These are phyloP conservation scores for Setaria viridis DNA, from an alignment of 202 grass and related monocot species.

Conservation along the genomic window DNA sequence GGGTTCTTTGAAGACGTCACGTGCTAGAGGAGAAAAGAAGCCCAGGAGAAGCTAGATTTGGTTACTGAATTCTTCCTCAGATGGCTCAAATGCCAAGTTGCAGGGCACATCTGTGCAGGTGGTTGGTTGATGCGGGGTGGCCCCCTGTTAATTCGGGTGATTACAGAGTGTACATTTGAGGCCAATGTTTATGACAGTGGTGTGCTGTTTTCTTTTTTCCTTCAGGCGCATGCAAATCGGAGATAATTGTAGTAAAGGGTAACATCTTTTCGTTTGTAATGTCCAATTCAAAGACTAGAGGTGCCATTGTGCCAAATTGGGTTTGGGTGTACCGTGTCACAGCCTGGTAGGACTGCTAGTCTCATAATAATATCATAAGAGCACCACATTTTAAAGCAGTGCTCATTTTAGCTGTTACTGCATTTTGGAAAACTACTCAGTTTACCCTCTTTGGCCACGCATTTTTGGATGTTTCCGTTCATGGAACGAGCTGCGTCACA, in stretches of 20 bases:
- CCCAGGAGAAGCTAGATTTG: slow-evolving; percentile 34
- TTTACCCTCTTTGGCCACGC: not conserved
- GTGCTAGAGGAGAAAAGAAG: slow-evolving; percentile 38
- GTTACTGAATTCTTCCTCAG: slow-evolving; percentile 51
- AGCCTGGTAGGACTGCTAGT: not conserved
- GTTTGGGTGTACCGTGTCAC: not conserved
- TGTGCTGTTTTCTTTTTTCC: not conserved
- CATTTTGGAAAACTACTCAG: not conserved
- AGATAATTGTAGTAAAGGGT: not conserved
- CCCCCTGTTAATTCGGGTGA: slow-evolving; percentile 18
- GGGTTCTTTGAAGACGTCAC: slow-evolving; percentile 61
- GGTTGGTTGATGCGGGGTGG: slow-evolving; percentile 15
- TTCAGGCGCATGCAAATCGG: not conserved
- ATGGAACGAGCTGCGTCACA: no score
- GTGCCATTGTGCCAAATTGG: not conserved
- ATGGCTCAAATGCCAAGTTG: slow-evolving; percentile 32
- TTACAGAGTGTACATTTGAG: slow-evolving; percentile 44
- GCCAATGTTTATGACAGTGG: slow-evolving; percentile 4
- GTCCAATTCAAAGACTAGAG: not conserved
- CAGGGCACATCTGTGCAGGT: not conserved
- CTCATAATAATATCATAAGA: not conserved
- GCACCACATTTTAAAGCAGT: not conserved
- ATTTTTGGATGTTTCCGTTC: no score
- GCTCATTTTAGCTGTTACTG: not conserved
- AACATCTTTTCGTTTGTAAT: not conserved